These are phyloP conservation scores for Paracoccidioides brasiliensis DNA, from an alignment of 2,329 filamentous ascomycete species.

Conservation along the genomic window DNA sequence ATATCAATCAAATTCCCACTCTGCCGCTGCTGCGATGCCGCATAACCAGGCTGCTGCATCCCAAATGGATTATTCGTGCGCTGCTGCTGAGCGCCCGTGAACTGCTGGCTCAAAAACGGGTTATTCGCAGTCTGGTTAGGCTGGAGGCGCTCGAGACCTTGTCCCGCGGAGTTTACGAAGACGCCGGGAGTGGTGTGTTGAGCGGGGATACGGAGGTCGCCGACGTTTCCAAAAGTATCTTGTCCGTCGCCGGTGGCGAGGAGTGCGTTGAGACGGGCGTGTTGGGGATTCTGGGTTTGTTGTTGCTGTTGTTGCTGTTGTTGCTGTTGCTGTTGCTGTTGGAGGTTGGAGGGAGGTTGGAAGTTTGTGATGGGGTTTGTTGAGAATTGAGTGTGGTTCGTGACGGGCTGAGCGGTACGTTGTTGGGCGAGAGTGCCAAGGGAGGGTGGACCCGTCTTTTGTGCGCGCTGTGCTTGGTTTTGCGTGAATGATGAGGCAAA, in stretches of 20 bases:
- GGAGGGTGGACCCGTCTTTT: slow-evolving; percentile 49
- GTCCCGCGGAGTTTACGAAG: slow-evolving; percentile 89
- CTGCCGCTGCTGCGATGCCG: slow-evolving; percentile 30
- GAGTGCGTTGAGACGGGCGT: slow-evolving; percentile 70
- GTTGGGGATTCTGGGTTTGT: slow-evolving; percentile 41
- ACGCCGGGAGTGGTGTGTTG: slow-evolving; percentile 94
- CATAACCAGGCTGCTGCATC: slow-evolving; percentile 28
- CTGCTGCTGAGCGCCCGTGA: slow-evolving; percentile 49
- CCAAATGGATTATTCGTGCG: slow-evolving; percentile 44
- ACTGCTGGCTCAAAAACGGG: slow-evolving; percentile 75
- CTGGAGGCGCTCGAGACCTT: slow-evolving; percentile 61
- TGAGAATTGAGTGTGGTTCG: slow-evolving; percentile 29
- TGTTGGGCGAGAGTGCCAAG: slow-evolving; percentile 72
- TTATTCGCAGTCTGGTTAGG: slow-evolving; percentile 62
- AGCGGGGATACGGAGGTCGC: slow-evolving; percentile 83
- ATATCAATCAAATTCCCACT: slow-evolving; percentile 51
- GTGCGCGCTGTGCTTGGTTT: slow-evolving; percentile 40
- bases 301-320: slow-evolving; percentile 32
- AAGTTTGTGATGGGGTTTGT: slow-evolving; percentile 40
- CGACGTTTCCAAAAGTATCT: slow-evolving; percentile 96
- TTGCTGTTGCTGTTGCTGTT: slow-evolving; percentile 42
- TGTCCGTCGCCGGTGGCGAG: slow-evolving; percentile 80
- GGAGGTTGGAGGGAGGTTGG: slow-evolving; percentile 32
- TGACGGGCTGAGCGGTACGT: slow-evolving; percentile 54
- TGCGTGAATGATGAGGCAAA: slow-evolving; percentile 63